Conservation (phyloP, 2,329 filamentous ascomycete genomes). For the Atkinsonella texensis region DNA sequence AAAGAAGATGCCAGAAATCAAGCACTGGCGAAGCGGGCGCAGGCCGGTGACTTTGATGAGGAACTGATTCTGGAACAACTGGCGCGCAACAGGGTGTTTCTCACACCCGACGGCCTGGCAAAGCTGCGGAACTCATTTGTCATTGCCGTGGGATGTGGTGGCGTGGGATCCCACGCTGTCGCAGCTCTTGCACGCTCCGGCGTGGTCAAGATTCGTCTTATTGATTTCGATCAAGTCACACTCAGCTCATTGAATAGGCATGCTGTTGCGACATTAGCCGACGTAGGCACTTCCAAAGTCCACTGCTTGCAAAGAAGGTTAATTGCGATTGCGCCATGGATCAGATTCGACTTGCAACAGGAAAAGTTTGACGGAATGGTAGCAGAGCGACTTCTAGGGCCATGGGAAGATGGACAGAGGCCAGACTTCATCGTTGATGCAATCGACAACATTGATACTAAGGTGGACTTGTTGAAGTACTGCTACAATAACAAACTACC, state of each 20-base stretch:
- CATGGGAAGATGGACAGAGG: constrained; percentile 50
- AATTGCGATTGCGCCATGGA: constrained; percentile 84
- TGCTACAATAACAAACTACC: constrained; percentile 66
- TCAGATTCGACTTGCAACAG: constrained; percentile 72
- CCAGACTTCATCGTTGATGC: constrained; percentile 92
- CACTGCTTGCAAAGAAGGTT: constrained; percentile 68
- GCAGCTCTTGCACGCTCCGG: constrained; percentile 81
- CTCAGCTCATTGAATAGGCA: constrained; percentile 92
- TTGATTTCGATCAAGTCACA: constrained; percentile 97
- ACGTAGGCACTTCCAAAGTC: constrained; percentile 90
- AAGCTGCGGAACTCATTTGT: constrained; percentile 75
- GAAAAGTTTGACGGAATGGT: constrained; percentile 65
- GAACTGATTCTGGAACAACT: constrained; percentile 91
- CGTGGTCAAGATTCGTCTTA: constrained; percentile 72
- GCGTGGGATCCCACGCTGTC: constrained; percentile 85
- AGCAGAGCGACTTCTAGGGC: constrained; percentile 54
- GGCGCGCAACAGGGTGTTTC: constrained; percentile 82
- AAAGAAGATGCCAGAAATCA: constrained; percentile 51
- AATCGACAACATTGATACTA: constrained; percentile 97
- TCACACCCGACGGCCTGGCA: constrained; percentile 67
- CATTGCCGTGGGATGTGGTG: constrained; percentile 83
- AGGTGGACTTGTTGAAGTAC: constrained; percentile 80
- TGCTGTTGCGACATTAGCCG: constrained; percentile 82
- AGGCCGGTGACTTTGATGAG: constrained; percentile 52
- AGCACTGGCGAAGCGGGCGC: constrained; percentile 45